These are phyloP conservation scores for Neurospora sp. DNA, from an alignment of 495 filamentous ascomycete genomes.

Conservation along the genomic window DNA sequence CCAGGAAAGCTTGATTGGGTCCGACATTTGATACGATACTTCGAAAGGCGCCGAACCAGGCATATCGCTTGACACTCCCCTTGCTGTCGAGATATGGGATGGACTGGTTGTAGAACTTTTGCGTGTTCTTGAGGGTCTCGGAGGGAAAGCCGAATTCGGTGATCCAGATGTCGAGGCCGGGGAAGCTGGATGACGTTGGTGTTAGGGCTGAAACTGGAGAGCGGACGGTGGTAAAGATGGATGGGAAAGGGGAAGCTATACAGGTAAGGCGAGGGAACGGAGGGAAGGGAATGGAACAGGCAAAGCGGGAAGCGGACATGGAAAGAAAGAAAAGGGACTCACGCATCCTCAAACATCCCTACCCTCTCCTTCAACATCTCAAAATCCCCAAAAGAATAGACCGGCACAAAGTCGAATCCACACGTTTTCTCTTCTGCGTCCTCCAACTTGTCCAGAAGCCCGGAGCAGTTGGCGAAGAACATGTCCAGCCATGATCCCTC, in stretches of 20 bases:
- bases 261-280: too few species aligned
- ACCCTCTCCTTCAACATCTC: slow-evolving; percentile 37
- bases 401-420: slow-evolving; percentile 50
- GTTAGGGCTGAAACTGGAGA: background rate
- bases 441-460: slow-evolving; percentile 7
- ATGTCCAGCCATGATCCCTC: slow-evolving; percentile 38
- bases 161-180: slow-evolving; percentile 45
- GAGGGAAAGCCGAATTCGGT: slow-evolving; percentile 45
- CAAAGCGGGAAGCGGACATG: too few species aligned
- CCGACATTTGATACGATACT: slow-evolving; percentile 48
- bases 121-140: slow-evolving; percentile 33
- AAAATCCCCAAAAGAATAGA: slow-evolving; percentile 59
- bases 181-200: slow-evolving; percentile 19
- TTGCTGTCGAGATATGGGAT: slow-evolving; percentile 41
- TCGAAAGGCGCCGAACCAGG: slow-evolving; percentile 56
- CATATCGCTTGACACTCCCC: slow-evolving; percentile 43
- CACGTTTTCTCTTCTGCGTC: slow-evolving; percentile 25
- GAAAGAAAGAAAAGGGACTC: slow-evolving; percentile 1
- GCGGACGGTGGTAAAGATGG: background rate
- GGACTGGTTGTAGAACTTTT: slow-evolving; percentile 47
- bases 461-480: slow-evolving; percentile 39
- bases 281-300: too few species aligned
- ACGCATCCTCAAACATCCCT: slow-evolving; percentile 18
- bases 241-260: too few species aligned
- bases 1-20: slow-evolving; percentile 45